phyloP scores from a whole-genome alignment of 2,329 filamentous ascomycete species.

The Rhytidhysteron rufulum region DNA sequence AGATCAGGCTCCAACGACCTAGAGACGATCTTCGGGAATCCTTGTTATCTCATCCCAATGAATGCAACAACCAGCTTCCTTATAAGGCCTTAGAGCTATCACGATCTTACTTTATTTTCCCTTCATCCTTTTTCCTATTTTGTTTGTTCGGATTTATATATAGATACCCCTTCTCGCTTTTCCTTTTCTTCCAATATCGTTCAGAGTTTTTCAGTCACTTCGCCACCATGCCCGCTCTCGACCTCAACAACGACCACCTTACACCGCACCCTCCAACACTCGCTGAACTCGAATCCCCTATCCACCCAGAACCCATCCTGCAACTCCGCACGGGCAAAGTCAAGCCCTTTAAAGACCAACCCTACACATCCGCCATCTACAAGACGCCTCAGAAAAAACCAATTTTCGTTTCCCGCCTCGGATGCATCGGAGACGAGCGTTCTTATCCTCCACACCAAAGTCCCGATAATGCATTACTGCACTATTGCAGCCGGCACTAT shows the following conservation, averaged over 20 bases:
- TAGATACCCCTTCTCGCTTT: neutral
- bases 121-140: neutral
- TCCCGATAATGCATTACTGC: conserved; percentile 59
- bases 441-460: conserved; percentile 61
- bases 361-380: conserved; percentile 55
- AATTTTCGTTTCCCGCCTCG: conserved; percentile 46
- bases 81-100: no score
- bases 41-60: no score
- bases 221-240: neutral
- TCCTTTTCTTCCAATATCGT: neutral
- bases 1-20: no score
- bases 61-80: no score
- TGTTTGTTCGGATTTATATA: neutral
- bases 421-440: conserved; percentile 59
- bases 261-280: conserved; percentile 16
- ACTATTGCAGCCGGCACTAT: conserved; percentile 61
- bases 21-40: no score
- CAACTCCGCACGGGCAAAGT: conserved; percentile 57
- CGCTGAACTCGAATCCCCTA: conserved; percentile 15
- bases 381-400: conserved; percentile 46
- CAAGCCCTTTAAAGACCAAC: conserved; percentile 51
- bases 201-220: neutral
- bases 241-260: neutral
- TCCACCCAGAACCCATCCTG: conserved; percentile 46
- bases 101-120: neutral